Evolutionary conservation across 805 yeast genomes (phyloP).

Genomic region (Lipomyces yamanashiensis): DNA sequence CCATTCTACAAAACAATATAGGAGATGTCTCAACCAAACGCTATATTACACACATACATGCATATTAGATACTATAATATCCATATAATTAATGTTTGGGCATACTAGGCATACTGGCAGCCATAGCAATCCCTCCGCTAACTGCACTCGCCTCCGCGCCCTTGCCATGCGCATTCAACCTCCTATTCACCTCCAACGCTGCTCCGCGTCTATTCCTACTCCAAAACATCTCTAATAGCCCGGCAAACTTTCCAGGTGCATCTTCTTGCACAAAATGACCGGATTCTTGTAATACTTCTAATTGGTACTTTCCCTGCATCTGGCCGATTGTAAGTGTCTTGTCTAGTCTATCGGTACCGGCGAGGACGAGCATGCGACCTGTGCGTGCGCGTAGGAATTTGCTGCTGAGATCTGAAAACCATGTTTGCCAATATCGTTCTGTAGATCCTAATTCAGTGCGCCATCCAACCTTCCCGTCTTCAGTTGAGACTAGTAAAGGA

Average conservation of each 20-base stretch:
- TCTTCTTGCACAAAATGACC: conserved; percentile 99
- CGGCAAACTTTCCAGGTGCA: conserved; percentile 68
- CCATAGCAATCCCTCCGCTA: neutral
- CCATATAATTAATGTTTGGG: neutral
- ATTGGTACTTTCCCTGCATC: conserved; percentile 94
- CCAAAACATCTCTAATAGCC: conserved; percentile 28
- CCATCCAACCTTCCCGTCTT: conserved; percentile 55
- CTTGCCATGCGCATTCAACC: conserved; percentile 1
- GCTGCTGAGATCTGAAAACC: conserved; percentile 77
- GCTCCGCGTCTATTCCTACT: conserved; percentile 30
- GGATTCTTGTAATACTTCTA: conserved; percentile 75
- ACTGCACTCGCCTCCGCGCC: conserved; percentile 2
- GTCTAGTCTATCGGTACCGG: conserved; percentile 89
- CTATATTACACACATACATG: too few species aligned
- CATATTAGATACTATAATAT: neutral
- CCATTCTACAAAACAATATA: too few species aligned
- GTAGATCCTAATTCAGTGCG: conserved; percentile 65
- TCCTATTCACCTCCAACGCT: conserved; percentile 12
- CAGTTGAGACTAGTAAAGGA: conserved; percentile 51
- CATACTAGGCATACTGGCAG: conserved; percentile 1
- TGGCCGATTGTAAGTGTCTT: conserved; percentile 88
- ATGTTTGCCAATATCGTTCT: conserved; percentile 68
- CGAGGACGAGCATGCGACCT: conserved; percentile 75
- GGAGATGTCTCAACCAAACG: too few species aligned
- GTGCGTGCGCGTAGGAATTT: conserved; percentile 55